Evolutionary conservation across 2,329 filamentous ascomycete genomes (phyloP), one percentile per base, ranked within the genome.

Genomic region (Penicillium paneum): DNA sequence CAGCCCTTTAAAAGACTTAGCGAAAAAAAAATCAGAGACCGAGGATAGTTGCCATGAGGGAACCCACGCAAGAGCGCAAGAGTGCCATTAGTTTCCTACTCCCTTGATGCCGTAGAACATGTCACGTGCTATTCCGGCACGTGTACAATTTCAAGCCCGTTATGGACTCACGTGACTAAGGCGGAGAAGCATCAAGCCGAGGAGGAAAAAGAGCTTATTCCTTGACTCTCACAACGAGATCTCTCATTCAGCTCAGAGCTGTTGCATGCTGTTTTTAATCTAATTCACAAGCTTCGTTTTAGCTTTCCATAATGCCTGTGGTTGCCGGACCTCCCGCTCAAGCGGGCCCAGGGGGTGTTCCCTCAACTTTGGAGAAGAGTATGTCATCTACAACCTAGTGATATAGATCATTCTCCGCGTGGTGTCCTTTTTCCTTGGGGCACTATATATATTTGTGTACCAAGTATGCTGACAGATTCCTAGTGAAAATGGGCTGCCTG

Each of bases 401-500:
- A 51, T 38, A 39, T 55, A 68, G 51, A 53, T 46, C 43, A 28
- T 28, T 34, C 17, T 34, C 15, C n/a, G 38, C 39, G n/a, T 24
- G n/a, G 31, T 53, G 44, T 21, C 42, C 44, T 29, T 40, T 11
- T 26, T 36, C 19, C 11, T 19, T 15, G 7, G 7, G 13, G 8
- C 3, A 10, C 15, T 6, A n/a, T n/a, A 34, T 19, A 5, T 12
- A 21, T 24, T 24, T 4, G 2, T 29, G 17, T 7, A 26, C 4
- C 3, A 35, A 32, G 49, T 56, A 50, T 55, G 44, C 67, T 71
- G 69, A 78, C 73, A 28, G 35, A 38, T 54, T 45, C 61, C 66
- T 72, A 96, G 91, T 92, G 75, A 97, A 96, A 81, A 97, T 97
- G 91, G 94, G 94, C 66, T 91, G 89, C 60, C 87, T 99, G 87